Conservation (phyloP, 2,329 filamentous ascomycete genomes). For the Sphaceloma murrayae region DNA sequence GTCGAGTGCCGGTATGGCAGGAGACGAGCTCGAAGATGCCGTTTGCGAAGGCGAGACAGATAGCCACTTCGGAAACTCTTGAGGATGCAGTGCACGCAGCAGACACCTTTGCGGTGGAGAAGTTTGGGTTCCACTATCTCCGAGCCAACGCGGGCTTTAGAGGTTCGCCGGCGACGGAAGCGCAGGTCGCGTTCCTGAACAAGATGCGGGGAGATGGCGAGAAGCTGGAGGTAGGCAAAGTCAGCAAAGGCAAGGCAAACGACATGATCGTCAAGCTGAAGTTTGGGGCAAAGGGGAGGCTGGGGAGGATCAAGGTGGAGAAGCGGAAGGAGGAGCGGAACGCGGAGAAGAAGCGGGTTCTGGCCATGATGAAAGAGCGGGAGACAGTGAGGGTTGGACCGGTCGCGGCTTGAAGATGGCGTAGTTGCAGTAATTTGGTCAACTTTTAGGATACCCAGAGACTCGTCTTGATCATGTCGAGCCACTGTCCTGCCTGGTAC, state of each 20-base stretch:
- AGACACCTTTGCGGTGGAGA: conserved; percentile 49
- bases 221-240: conserved; percentile 43
- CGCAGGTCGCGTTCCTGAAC: conserved; percentile 61
- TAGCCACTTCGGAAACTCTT: conserved; percentile 59
- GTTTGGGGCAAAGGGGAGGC: conserved; percentile 62
- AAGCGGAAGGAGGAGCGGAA: conserved; percentile 16
- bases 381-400: conserved; percentile 43
- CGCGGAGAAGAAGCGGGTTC: conserved; percentile 35
- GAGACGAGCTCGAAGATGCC: conserved; percentile 38
- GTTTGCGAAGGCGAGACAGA: conserved; percentile 57
- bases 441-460: not conserved
- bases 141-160: conserved; percentile 61
- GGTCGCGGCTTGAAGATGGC: conserved; percentile 19
- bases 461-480: too few relatives aligned
- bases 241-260: conserved; percentile 70
- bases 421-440: too few relatives aligned
- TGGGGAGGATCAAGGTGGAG: conserved; percentile 32
- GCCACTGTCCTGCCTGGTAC: too few relatives aligned
- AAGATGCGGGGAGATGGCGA: conserved; percentile 49
- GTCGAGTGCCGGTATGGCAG: conserved; percentile 28
- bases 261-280: conserved; percentile 92
- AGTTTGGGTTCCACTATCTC: conserved; percentile 49
- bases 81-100: conserved; percentile 70
- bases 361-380: conserved; percentile 31
- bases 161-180: conserved; percentile 47